Conservation (phyloP, 179 eudicot genomes). For the Vitellaria paradoxa region DNA sequence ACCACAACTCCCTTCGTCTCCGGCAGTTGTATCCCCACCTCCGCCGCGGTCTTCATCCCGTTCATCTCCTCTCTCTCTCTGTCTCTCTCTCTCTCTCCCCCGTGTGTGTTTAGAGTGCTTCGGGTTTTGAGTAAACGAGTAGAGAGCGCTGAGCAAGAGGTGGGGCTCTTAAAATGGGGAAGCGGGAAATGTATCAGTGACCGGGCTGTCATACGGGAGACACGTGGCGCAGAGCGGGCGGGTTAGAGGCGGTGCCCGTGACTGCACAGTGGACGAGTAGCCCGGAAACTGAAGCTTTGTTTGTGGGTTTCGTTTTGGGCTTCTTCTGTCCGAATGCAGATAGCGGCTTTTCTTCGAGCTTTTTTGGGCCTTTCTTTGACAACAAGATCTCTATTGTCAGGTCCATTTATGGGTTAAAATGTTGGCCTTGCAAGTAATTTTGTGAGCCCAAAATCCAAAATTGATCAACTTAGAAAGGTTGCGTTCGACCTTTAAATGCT, state of each 20-base stretch:
- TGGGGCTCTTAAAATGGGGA: background rate
- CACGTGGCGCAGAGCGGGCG: background rate
- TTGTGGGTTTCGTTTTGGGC: too few relatives aligned
- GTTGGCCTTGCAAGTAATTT: too few relatives aligned
- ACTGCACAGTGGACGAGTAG: background rate
- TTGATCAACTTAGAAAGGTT: too few relatives aligned
- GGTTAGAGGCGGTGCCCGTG: background rate
- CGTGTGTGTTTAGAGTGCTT: background rate
- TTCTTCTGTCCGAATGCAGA: too few relatives aligned
- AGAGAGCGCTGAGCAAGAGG: background rate
- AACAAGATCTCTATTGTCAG: too few relatives aligned
- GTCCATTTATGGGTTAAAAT: too few relatives aligned
- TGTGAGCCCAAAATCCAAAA: too few relatives aligned
- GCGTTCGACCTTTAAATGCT: too few relatives aligned
- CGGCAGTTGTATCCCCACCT: conserved; percentile 28
- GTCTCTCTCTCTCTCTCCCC: background rate
- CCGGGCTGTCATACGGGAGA: conserved; percentile 4
- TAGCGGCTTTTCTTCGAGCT: too few relatives aligned
- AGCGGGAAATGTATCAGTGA: background rate
- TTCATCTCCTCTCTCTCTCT: conserved; percentile 9
- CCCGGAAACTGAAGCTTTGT: background rate
- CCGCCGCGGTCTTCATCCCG: conserved; percentile 20
- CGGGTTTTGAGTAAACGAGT: background rate
- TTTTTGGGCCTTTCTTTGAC: too few relatives aligned
- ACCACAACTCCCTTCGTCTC: conserved; percentile 27